Evolutionary conservation across 78 protist species (phyloP).

Genomic region (Bodo saltans): DNA sequence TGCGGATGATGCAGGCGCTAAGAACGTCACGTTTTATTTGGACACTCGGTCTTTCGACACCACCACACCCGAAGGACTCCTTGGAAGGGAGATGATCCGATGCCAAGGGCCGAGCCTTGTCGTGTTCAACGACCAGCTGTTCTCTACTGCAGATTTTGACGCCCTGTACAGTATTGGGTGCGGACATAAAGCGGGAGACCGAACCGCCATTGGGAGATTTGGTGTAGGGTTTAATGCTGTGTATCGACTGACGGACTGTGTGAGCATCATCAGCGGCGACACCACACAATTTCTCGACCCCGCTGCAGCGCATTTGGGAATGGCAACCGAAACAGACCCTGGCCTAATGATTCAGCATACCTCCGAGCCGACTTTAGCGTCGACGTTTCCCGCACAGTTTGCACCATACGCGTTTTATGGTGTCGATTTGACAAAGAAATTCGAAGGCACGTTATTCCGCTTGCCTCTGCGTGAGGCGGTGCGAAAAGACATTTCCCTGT

Average conservation of each 20-base stretch:
- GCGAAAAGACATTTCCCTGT: background rate
- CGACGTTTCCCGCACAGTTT: slow-evolving; percentile 28
- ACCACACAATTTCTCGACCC: slow-evolving; percentile 45
- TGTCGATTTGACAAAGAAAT: background rate
- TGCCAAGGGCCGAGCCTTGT: slow-evolving; percentile 57
- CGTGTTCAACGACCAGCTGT: slow-evolving; percentile 42
- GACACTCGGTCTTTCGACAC: too few species aligned
- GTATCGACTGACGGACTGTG: slow-evolving; percentile 59
- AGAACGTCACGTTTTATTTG: too few species aligned
- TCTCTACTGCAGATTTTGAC: slow-evolving; percentile 33
- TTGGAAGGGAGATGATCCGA: background rate
- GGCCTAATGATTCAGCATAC: background rate
- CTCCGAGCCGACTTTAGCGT: background rate
- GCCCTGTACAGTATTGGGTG: slow-evolving; percentile 25
- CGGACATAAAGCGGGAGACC: background rate
- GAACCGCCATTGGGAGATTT: slow-evolving; percentile 30
- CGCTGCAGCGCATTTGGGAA: background rate
- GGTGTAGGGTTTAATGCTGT: slow-evolving; percentile 65
- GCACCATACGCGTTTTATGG: slow-evolving; percentile 6
- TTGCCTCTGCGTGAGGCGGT: slow-evolving; percentile 46
- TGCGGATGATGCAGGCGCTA: too few species aligned
- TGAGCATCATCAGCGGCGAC: slow-evolving; percentile 31
- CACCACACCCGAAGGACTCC: background rate
- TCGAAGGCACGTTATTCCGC: slow-evolving; percentile 50
- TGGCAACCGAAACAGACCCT: background rate